phyloP scores from a whole-genome alignment of 2,329 filamentous ascomycete genomes.

The Tothia fuscella region DNA sequence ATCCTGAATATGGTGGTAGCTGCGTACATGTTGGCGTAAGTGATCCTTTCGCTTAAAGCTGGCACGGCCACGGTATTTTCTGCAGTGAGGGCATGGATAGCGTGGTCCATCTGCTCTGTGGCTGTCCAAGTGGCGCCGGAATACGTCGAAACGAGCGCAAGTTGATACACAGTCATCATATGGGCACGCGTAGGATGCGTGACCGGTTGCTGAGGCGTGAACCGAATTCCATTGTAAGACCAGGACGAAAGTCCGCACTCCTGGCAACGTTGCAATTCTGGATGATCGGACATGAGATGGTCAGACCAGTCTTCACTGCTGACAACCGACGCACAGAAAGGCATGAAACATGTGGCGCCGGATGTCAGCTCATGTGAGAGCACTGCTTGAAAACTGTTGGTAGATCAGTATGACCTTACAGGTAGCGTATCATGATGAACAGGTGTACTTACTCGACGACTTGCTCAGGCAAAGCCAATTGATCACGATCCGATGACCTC shows the following conservation, averaged over 20 bases:
- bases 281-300: no score
- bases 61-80: constrained; percentile 20
- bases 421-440: no score
- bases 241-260: not conserved
- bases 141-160: constrained; percentile 13
- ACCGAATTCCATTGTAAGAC: not conserved
- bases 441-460: no score
- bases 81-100: constrained; percentile 24
- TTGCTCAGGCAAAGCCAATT: no score
- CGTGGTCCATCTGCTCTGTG: constrained; percentile 11
- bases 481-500: no score
- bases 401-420: no score
- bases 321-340: no score
- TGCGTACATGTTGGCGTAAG: constrained; percentile 25
- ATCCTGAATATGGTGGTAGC: constrained; percentile 25
- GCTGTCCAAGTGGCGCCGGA: constrained; percentile 10
- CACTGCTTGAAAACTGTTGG: no score
- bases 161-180: constrained; percentile 11
- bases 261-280: not conserved
- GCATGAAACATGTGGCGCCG: no score
- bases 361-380: no score
- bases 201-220: constrained; percentile 12
- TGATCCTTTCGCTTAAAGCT: constrained; percentile 29
- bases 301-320: no score
- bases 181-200: constrained; percentile 11